Evolutionary conservation across 2,329 filamentous ascomycete genomes (phyloP), one percentile per base, ranked within the genome.

Genomic region (Aspergillus costaricaensis): DNA sequence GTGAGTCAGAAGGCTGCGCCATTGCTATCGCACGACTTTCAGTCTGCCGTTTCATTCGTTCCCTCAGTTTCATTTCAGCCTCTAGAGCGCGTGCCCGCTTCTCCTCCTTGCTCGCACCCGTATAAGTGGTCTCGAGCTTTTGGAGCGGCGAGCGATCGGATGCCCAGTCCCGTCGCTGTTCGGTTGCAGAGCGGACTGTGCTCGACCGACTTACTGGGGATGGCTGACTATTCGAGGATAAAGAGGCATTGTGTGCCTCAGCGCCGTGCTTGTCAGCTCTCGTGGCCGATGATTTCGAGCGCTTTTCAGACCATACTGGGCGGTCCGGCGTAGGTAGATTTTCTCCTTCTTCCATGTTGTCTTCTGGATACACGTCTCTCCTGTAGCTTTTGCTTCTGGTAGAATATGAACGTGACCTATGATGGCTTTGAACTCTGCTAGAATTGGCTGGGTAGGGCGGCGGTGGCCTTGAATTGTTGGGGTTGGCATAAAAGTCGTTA

Each of bases 101-200:
- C 77, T 97, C 93, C 78, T 97, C 93, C 76, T 97, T 98, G 75
- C 91, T 96, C 76, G 97, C 94, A 77, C 91, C 92, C 76, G 90
- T 90, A 71, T 98, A 84, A 70, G 91, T 95, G 71, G 91, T 86
- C 80, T 99, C 94, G 67, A 99, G 85, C 80, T 89, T 95, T 77
- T 99, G 94, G 55, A 99, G 83, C 55, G 96, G 95, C 64, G 94
- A 98, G 70, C 91, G 87, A 74, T 96, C 90, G 59, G 89, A 84
- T 70, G 94, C 91, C 77, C 91, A 86, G 58, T 83, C 81, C 61
- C 74, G 70, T 64, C 76, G 71, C 41, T 72, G 66, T 5, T 71
- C 70, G 2, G 65, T 61, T 36, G 68, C 64, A 36, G 74, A 75
- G 32, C 64, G 71, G 17, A 67, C 61, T 6, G 71, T 73, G 49